Conservation (phyloP, 2,329 filamentous ascomycete species). For the Beauveria caledonica region DNA sequence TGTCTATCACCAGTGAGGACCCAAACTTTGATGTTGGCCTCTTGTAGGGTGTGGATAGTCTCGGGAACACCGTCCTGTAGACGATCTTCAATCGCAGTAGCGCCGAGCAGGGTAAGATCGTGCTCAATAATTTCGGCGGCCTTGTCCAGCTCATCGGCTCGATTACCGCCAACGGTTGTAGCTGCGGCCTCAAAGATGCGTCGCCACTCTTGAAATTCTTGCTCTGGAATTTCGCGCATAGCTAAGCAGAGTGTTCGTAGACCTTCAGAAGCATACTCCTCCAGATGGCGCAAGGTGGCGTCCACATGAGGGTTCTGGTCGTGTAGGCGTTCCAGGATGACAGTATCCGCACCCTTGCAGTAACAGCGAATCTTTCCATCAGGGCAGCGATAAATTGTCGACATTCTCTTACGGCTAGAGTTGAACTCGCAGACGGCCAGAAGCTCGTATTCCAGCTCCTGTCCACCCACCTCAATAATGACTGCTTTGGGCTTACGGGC, state of each 20-base stretch:
- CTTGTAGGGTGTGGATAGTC: slow-evolving; percentile 93
- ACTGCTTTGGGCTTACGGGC: slow-evolving; percentile 86
- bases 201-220: slow-evolving; percentile 83
- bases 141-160: slow-evolving; percentile 93
- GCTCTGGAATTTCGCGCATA: slow-evolving; percentile 84
- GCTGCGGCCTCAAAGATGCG: slow-evolving; percentile 78
- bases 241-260: slow-evolving; percentile 89
- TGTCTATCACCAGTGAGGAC: slow-evolving; percentile 95
- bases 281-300: slow-evolving; percentile 85
- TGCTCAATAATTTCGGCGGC: slow-evolving; percentile 92
- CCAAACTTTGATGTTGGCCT: slow-evolving; percentile 97
- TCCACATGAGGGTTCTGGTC: slow-evolving; percentile 82
- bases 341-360: slow-evolving; percentile 94
- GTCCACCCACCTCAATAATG: slow-evolving; percentile 67
- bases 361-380: slow-evolving; percentile 93
- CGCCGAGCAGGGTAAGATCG: slow-evolving; percentile 83
- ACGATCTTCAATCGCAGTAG: slow-evolving; percentile 94
- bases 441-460: slow-evolving; percentile 75
- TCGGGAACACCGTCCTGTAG: slow-evolving; percentile 96
- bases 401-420: slow-evolving; percentile 89
- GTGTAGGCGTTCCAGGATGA: slow-evolving; percentile 85
- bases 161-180: slow-evolving; percentile 85
- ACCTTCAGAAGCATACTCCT: slow-evolving; percentile 96
- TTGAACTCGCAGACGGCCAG: slow-evolving; percentile 99
- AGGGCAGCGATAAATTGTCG: slow-evolving; percentile 90